Base-by-base conservation (phyloP, 1,284 basidiomycete species). In the Rhizoctonia solani region DNA sequence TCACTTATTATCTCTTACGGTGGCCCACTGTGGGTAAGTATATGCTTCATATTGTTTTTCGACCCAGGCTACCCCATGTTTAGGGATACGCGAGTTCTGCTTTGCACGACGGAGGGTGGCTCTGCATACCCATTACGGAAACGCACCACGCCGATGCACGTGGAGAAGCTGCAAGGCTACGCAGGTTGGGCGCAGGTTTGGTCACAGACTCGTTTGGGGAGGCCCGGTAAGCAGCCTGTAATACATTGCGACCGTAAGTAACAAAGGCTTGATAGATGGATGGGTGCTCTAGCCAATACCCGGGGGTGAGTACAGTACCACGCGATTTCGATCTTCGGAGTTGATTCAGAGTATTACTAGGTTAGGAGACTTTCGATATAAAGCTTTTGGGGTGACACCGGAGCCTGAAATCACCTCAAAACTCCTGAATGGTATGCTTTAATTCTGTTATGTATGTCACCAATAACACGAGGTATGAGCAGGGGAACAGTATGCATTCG, bases 181-280 rank as follows among this genome's bases (percentile, higher is more conserved):
- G 95, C 49, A 84, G 90, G 67, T 90, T 95, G 85, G 95, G 95
- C 16, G 89, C 89, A 5, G 88, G 92, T 1, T 79, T 97, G 29
- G 90, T 98, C 52, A 92, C 93, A 3, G 96, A 99, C 76, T 95
- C 92, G 3, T 99, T 95, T 74, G 96, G 97, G 34, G 96, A 99
- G 81, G 87, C 89, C 46, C 82, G 94, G 88, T 89, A 73, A 71
- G 82, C 73, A 14, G 13, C 27, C n/a, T n/a, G 30, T 16, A 8
- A 9, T 13, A 19, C 13, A 29, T 34, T 32, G 23, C 19, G 9
- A 19, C 32, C 11, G n/a, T 25, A n/a, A 25, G 21, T 47, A 19
- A 68, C 13, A 29, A 19, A 21, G 34, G 6, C 34, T 1, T 32
- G 21, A 59, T 67, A 90, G 91, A 46, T 98, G 95, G 94, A 98